These are phyloP conservation scores for Gamarada debralockiae DNA, from an alignment of 495 filamentous ascomycete species.

Conservation along the genomic window DNA sequence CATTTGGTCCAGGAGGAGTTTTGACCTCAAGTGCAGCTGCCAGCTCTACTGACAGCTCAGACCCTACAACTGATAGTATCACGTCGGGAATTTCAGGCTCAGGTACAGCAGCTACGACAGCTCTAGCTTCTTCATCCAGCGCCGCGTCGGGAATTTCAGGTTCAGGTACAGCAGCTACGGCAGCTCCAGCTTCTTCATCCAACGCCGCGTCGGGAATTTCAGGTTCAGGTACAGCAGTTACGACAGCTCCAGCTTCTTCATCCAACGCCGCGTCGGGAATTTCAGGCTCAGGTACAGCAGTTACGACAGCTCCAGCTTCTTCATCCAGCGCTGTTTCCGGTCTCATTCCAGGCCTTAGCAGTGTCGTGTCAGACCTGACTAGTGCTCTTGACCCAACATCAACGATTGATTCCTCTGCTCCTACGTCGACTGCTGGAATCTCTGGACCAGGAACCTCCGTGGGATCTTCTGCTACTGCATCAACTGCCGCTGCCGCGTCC, in stretches of 20 bases:
- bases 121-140: too few species aligned
- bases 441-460: too few species aligned
- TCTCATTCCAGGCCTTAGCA: not conserved
- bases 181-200: not conserved
- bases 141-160: too few species aligned
- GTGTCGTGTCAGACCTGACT: not conserved
- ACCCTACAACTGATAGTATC: conserved; percentile 14
- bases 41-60: not conserved
- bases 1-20: conserved; percentile 21
- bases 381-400: not conserved
- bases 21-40: conserved; percentile 11
- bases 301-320: not conserved
- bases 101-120: not conserved
- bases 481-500: not conserved
- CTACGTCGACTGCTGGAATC: not conserved
- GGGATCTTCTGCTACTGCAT: not conserved
- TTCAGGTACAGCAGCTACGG: not conserved
- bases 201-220: not conserved
- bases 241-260: not conserved
- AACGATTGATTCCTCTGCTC: not conserved
- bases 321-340: not conserved
- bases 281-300: not conserved
- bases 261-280: conserved; percentile 1
- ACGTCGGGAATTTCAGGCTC: conserved; percentile 2
- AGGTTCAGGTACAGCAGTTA: not conserved